phyloP scores from a whole-genome alignment of 805 yeast species.

The Candida ovalis region DNA sequence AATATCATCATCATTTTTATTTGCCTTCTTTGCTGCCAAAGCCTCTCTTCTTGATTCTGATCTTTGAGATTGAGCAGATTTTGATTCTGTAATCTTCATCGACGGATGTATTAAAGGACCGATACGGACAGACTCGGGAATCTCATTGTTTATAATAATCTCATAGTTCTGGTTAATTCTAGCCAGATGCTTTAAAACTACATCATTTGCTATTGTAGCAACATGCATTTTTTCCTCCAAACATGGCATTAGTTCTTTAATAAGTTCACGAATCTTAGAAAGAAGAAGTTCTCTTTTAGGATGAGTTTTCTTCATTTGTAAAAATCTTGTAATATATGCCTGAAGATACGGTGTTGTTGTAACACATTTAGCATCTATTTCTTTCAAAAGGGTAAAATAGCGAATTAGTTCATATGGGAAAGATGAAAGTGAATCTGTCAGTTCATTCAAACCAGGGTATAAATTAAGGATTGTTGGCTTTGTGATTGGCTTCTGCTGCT shows the following conservation, averaged over 20 bases:
- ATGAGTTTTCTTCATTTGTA: slow-evolving; percentile 34
- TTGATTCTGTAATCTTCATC: slow-evolving; percentile 55
- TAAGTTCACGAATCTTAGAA: slow-evolving; percentile 39
- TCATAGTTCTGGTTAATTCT: slow-evolving; percentile 81
- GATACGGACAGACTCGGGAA: slow-evolving; percentile 71
- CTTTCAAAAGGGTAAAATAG: slow-evolving; percentile 83
- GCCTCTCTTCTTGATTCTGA: slow-evolving; percentile 90
- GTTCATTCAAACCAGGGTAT: slow-evolving; percentile 87
- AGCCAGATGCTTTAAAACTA: slow-evolving; percentile 60
- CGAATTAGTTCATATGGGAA: slow-evolving; percentile 79
- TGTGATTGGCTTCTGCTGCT: slow-evolving; percentile 9
- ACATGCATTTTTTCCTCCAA: slow-evolving; percentile 97
- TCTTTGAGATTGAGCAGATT: slow-evolving; percentile 70
- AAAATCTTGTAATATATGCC: slow-evolving; percentile 46
- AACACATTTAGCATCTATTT: slow-evolving; percentile 92
- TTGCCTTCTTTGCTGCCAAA: slow-evolving; percentile 79
- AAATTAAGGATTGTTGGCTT: slow-evolving; percentile 35
- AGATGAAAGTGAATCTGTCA: slow-evolving; percentile 87
- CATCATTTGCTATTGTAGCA: slow-evolving; percentile 84
- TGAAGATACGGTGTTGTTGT: slow-evolving; percentile 66
- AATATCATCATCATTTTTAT: slow-evolving; percentile 25
- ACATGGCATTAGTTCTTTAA: slow-evolving; percentile 80
- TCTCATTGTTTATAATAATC: slow-evolving; percentile 67
- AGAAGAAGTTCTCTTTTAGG: slow-evolving; percentile 37
- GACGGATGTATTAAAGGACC: slow-evolving; percentile 92